Evolutionary conservation across 345 rosid genomes (phyloP).

Genomic region (Psidium friedrichsthalianum): DNA sequence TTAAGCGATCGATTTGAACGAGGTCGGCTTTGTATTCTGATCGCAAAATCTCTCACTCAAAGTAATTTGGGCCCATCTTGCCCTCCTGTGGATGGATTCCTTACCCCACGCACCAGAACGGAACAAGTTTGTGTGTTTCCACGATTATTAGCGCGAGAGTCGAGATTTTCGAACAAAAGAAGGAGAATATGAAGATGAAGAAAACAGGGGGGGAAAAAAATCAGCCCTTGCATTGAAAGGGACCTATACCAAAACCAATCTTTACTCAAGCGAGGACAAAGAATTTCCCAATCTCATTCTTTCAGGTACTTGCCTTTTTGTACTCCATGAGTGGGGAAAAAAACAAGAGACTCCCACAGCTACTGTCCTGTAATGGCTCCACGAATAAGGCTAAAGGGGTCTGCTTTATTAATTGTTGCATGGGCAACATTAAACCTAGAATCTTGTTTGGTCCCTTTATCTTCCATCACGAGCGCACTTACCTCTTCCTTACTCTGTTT

Average conservation of each 20-base stretch:
- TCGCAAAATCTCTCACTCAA: background rate
- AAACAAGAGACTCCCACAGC: conserved; percentile 10
- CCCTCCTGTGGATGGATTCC: background rate
- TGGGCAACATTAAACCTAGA: conserved; percentile 26
- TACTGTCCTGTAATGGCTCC: conserved; percentile 31
- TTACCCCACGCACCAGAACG: background rate
- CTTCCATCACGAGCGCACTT: conserved; percentile 16
- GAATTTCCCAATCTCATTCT: conserved; percentile 8
- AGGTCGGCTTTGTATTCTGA: background rate
- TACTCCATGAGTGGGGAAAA: conserved; percentile 5
- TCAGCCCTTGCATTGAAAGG: conserved; percentile 7
- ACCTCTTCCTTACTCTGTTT: background rate
- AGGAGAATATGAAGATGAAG: no score
- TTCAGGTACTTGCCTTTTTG: conserved; percentile 11
- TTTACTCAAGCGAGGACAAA: conserved; percentile 17
- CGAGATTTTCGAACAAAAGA: background rate
- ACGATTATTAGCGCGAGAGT: background rate
- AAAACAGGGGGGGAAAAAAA: no score
- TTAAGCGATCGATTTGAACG: background rate
- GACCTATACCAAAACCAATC: conserved; percentile 27
- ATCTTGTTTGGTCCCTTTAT: background rate
- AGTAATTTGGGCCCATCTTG: background rate
- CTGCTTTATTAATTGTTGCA: conserved; percentile 39
- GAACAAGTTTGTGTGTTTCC: background rate
- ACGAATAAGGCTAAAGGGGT: conserved; percentile 38